These are phyloP conservation scores for Euclidium syriacum DNA, from an alignment of 345 rosid genomes.

Conservation along the genomic window DNA sequence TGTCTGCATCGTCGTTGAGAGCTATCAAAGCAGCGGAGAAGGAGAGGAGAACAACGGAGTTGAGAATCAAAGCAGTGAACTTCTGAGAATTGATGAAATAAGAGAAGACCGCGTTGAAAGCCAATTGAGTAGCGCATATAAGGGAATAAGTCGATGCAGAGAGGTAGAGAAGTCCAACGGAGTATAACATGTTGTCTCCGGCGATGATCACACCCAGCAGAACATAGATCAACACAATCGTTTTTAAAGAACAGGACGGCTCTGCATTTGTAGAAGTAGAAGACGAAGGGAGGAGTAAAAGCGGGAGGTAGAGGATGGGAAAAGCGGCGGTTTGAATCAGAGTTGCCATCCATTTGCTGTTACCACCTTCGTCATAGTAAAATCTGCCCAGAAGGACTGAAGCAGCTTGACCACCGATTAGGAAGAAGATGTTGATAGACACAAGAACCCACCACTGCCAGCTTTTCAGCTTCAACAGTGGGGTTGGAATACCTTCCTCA, in stretches of 20 bases:
- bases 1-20: constrained; percentile 51
- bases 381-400: constrained; percentile 41
- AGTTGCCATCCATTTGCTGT: constrained; percentile 29
- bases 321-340: constrained; percentile 43
- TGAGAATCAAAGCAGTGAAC: constrained; percentile 48
- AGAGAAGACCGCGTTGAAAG: constrained; percentile 73
- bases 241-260: constrained; percentile 33
- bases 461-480: constrained; percentile 36
- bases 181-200: constrained; percentile 61
- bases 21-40: constrained; percentile 69
- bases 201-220: constrained; percentile 56
- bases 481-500: no score
- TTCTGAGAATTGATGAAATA: constrained; percentile 73
- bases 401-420: constrained; percentile 54
- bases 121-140: constrained; percentile 68
- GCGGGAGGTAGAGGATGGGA: constrained; percentile 60
- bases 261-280: no score
- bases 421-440: constrained; percentile 32
- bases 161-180: constrained; percentile 68
- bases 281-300: constrained; percentile 40
- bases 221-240: constrained; percentile 40
- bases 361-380: constrained; percentile 25
- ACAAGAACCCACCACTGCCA: constrained; percentile 66
- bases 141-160: constrained; percentile 78
- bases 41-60: constrained; percentile 59